Base-by-base conservation (phyloP, 2,329 filamentous ascomycete genomes). In the Aspergillus tanneri region DNA sequence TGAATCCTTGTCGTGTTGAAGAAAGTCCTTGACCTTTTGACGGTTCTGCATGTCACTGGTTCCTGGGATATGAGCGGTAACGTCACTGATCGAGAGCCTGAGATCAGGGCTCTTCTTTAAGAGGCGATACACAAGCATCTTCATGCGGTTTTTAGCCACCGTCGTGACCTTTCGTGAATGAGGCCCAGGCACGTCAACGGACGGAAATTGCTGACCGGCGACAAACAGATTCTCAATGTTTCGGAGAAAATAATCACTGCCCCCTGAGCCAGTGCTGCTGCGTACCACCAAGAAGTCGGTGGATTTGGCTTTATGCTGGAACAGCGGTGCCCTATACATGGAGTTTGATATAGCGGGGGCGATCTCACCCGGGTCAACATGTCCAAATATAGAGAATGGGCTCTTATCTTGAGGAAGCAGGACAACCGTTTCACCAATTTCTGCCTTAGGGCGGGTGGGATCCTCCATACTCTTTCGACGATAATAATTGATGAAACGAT, bases 1-100 rank as follows among this genome's bases (percentile, higher is more conserved):
- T 44, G 85, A 81, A 14, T 90, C 87, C 63, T 95, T 91, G 62
- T 93, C 87, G 64, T 96, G 97, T 40, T 84, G 80, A 58, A 99
- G 84, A 67, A 99, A 97, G 61, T 99, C 93, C 63, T 96, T 93
- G 72, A 99, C 85, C 70, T 97, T 96, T 63, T 95, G 91, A 25
- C 93, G 83, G 60, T 96, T 97, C 65, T 97, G 92, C 47, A 93
- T 90, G 64, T 97, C 92, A 16, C 89, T 93, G 5, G 90, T 93
- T 30, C 93, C 92, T 6, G 90, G 88, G 53, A 97, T 89, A 66
- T 99, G 93, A 36, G 84, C 87, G 2, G 91, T 96, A 28, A 99
- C 87, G 60, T 92, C 88, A n/a, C 82, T 83, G 12, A 95, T 82
- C 18, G 85, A 85, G 19, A 90, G 80, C 36, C 83, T 79, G 51